Conservation (phyloP, 1,284 basidiomycete species). For the Sanghuangporus sanghuang region DNA sequence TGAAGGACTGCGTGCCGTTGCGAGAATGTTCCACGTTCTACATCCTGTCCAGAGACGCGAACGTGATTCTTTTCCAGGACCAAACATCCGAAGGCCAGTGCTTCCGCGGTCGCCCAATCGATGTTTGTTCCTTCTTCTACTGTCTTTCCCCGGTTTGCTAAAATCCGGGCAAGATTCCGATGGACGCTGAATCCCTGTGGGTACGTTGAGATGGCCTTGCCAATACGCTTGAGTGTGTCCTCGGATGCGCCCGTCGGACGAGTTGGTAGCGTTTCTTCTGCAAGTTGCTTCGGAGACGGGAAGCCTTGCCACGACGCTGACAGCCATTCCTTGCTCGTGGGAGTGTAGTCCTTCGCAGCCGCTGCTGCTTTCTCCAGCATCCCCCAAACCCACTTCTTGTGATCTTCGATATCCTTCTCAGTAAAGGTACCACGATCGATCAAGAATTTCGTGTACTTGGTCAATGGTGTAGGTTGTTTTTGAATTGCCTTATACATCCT, state of each 20-base stretch:
- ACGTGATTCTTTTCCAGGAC: constrained; percentile 93
- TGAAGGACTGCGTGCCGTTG: constrained; percentile 97
- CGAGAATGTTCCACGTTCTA: constrained; percentile 99
- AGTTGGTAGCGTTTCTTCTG: constrained; percentile 87
- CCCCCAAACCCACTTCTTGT: constrained; percentile 99
- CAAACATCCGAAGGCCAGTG: constrained; percentile 92
- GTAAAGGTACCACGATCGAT: constrained; percentile 93
- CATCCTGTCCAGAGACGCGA: constrained; percentile 96
- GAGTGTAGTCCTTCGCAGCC: constrained; percentile 91
- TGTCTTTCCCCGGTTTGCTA: constrained; percentile 82
- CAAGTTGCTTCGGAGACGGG: constrained; percentile 94
- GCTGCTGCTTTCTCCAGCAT: constrained; percentile 94
- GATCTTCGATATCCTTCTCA: constrained; percentile 95
- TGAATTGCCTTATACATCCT: constrained; percentile 98
- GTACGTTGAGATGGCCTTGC: constrained; percentile 81
- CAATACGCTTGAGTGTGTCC: constrained; percentile 80
- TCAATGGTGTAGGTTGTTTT: constrained; percentile 89
- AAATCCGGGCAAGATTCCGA: constrained; percentile 92
- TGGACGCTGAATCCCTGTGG: constrained; percentile 88
- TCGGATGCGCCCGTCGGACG: constrained; percentile 81
- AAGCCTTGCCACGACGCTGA: constrained; percentile 98
- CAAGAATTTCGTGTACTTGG: constrained; percentile 89
- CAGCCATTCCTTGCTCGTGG: constrained; percentile 94
- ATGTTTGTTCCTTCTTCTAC: constrained; percentile 90
- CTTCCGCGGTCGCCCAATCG: constrained; percentile 99